phyloP scores from a whole-genome alignment of 2,329 filamentous ascomycete species.

The Trichoderma asperellum region DNA sequence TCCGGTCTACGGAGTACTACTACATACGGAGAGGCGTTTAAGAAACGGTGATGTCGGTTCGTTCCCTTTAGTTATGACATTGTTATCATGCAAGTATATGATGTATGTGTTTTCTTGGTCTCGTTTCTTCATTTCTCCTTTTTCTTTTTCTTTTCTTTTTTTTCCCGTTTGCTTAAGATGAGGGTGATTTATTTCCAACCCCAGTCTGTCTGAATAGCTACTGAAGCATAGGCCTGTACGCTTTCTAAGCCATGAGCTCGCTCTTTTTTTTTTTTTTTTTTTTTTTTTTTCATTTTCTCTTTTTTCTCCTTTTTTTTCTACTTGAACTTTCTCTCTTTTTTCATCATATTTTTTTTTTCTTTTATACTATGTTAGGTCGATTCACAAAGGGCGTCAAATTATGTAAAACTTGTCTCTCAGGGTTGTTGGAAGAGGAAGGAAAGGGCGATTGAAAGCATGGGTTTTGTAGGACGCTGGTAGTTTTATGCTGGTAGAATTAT shows the following conservation, averaged over 20 bases:
- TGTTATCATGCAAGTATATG: slow-evolving; percentile 21
- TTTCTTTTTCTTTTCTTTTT: background rate
- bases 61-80: slow-evolving; percentile 13
- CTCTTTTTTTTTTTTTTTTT: background rate
- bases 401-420: slow-evolving; percentile 6
- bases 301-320: background rate
- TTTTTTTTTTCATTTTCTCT: background rate
- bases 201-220: background rate
- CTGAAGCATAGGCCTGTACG: background rate
- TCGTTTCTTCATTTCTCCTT: background rate
- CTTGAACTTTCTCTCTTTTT: background rate
- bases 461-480: background rate
- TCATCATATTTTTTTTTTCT: background rate
- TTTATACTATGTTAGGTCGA: background rate
- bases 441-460: background rate
- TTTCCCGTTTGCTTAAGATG: background rate
- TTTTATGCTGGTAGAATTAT: background rate
- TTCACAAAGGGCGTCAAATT: background rate
- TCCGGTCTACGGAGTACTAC: slow-evolving; percentile 21
- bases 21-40: slow-evolving; percentile 27
- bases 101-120: background rate
- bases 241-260: background rate
- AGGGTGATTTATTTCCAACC: background rate
- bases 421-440: background rate
- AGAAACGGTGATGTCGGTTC: slow-evolving; percentile 23